Evolutionary conservation across 1,139 yeast genomes (phyloP).

Genomic region (Meyerozyma smithsonii): DNA sequence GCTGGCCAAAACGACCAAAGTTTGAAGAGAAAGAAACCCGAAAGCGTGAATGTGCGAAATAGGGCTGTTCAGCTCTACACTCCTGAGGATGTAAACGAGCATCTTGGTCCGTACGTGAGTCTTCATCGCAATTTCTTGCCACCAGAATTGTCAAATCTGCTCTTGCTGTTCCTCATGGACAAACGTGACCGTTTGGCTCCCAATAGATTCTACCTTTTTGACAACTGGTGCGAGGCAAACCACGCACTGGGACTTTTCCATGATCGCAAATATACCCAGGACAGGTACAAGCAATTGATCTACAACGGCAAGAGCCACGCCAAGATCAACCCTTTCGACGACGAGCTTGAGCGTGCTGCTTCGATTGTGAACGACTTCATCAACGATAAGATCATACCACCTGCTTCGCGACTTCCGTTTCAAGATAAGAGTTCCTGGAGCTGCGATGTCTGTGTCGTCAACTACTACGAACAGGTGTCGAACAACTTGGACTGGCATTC

Average conservation of each 20-base stretch:
- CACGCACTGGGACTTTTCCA: conserved; percentile 41
- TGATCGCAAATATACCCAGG: conserved; percentile 3
- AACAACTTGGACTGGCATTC: conserved; percentile 68
- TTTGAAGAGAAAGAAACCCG: conserved; percentile 14
- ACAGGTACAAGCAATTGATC: conserved; percentile 16
- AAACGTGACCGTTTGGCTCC: conserved; percentile 34
- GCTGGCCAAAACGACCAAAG: conserved; percentile 12
- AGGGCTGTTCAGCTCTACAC: conserved; percentile 19
- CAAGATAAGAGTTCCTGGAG: conserved; percentile 35
- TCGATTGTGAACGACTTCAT: conserved; percentile 39
- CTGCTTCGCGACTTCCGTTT: conserved; percentile 22
- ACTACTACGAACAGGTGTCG: conserved; percentile 44
- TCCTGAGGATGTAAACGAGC: conserved; percentile 38
- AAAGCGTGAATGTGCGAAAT: background rate
- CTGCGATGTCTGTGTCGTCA: conserved; percentile 51
- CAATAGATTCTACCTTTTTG: conserved; percentile 54
- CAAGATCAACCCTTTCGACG: conserved; percentile 26
- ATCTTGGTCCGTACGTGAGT: conserved; percentile 41
- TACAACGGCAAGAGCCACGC: conserved; percentile 35
- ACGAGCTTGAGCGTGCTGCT: conserved; percentile 36
- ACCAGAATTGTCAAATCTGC: conserved; percentile 35
- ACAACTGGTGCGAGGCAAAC: conserved; percentile 51
- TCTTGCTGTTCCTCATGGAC: conserved; percentile 36
- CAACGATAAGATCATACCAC: conserved; percentile 27
- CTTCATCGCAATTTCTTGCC: conserved; percentile 51